phyloP scores from a whole-genome alignment of 2,329 filamentous ascomycete genomes.

The Venturia carpophila region DNA sequence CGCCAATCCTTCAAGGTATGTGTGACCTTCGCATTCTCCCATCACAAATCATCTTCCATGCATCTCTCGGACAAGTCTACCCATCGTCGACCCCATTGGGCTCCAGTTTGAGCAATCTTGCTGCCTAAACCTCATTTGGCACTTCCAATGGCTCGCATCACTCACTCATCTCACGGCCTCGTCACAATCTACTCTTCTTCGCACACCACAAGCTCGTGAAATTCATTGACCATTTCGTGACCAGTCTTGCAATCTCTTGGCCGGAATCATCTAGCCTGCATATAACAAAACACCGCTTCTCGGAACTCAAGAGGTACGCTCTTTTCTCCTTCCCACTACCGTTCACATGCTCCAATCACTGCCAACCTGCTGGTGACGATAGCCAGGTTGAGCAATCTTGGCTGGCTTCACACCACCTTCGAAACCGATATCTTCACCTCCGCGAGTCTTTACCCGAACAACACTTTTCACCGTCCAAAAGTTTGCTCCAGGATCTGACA shows the following conservation, averaged over 20 bases:
- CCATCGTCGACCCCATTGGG: background rate
- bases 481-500: background rate
- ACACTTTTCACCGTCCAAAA: background rate
- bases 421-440: background rate
- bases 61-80: background rate
- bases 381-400: background rate
- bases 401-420: constrained; percentile 6
- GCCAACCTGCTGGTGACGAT: background rate
- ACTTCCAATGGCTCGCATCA: background rate
- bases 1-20: constrained; percentile 17
- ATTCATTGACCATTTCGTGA: constrained; percentile 5
- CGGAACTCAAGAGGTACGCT: constrained; percentile 13
- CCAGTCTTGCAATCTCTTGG: constrained; percentile 15
- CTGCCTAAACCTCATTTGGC: background rate
- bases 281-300: constrained; percentile 12
- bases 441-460: background rate
- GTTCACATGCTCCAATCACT: constrained; percentile 5
- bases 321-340: background rate
- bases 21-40: background rate
- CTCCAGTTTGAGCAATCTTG: background rate
- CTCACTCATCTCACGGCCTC: background rate
- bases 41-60: background rate
- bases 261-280: constrained; percentile 15
- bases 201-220: background rate
- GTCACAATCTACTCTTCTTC: background rate